Evolutionary conservation across 2,329 filamentous ascomycete genomes (phyloP), one percentile per base, ranked within the genome.

Genomic region (Macrophomina pseudophaseolina): DNA sequence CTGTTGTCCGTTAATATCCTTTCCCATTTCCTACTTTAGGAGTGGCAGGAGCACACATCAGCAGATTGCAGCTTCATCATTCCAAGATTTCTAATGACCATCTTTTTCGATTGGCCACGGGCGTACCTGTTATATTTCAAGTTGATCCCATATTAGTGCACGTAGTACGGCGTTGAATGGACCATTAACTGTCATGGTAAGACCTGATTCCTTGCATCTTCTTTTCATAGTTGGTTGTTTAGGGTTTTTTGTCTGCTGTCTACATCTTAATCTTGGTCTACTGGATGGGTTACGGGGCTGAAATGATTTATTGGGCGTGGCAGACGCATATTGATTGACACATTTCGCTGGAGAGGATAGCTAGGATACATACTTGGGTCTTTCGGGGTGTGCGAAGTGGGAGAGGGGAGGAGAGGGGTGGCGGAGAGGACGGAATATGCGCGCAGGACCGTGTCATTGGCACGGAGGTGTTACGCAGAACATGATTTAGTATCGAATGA

Each of bases 241-340:
- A 60, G 42, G 48, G 56, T 60, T 11, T 60, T 12, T 14, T 58
- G 18, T 40, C 23, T 58, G 23, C 53, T 60, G 56, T 60, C 28
- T 60, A 28, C 42, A 16, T 8, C 8, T 9, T 62, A 38, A 49
- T 38, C 8, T 9, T 62, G 28, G 38, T 38, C 12, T 6, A 9
- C 5, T 28, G 18, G 28, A 11, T 28, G 16, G 16, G 23, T 18
- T 7, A 8, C 35, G 8, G 28, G 16, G 18, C 5, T 14, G 32
- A n/a, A 38, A 49, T 14, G 28, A 23, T 8, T 28, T 48, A n/a
- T n/a, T 8, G 28, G 11, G 53, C 35, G 42, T 46, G 2, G 30
- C 38, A 23, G 12, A 46, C 14, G 23, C 53, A 40, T 40, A 35
- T 18, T 11, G 12, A 32, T 53, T 11, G 28, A 6, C 9, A 16